A percentile compares a stretch with the other conserved stretches of the same genome.
phyloP scores from a whole-genome alignment of 164 flowering plant genomes.

The Liriodendron chinense region DNA sequence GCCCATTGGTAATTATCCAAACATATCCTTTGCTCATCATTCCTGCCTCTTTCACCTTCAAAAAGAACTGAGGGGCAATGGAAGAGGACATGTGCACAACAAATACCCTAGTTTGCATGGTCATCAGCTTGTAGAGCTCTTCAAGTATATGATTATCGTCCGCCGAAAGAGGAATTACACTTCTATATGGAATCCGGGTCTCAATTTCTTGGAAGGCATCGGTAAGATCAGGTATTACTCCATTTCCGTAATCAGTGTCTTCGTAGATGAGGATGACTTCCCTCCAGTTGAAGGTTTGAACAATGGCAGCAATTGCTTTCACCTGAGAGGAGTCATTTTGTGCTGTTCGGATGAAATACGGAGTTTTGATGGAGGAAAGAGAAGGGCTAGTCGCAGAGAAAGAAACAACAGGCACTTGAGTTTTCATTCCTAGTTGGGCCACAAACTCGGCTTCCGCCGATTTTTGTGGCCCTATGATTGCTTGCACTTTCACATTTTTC shows the following conservation, averaged over 20 bases:
- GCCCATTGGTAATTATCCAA: slow-evolving; percentile 24
- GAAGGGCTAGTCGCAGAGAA: slow-evolving; percentile 22
- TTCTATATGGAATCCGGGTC: slow-evolving; percentile 8
- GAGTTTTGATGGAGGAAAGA: slow-evolving; percentile 15
- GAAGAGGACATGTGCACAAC: slow-evolving; percentile 19
- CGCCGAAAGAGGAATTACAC: slow-evolving; percentile 3
- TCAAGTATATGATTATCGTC: slow-evolving; percentile 9
- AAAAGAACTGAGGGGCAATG: slow-evolving; percentile 20
- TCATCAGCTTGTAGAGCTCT: slow-evolving; percentile 22
- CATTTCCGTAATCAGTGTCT: slow-evolving; percentile 21
- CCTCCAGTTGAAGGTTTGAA: slow-evolving; percentile 22
- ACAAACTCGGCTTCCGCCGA: slow-evolving; percentile 14
- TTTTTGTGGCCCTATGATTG: slow-evolving; percentile 17
- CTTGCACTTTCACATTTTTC: slow-evolving; percentile 15
- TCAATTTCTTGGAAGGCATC: slow-evolving; percentile 18
- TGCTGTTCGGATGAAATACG: slow-evolving; percentile 20
- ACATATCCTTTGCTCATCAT: slow-evolving; percentile 21
- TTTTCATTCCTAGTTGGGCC: slow-evolving; percentile 13
- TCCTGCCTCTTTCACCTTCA: slow-evolving; percentile 5
- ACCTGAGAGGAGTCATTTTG: slow-evolving; percentile 18
- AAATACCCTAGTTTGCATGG: slow-evolving; percentile 23
- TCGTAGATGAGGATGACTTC: slow-evolving; percentile 21
- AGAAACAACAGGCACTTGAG: slow-evolving; percentile 23
- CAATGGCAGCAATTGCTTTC: slow-evolving; percentile 13
- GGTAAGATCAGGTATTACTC: slow-evolving; percentile 13